A percentile compares a stretch with the other conserved stretches of the same genome.
phyloP scores from a whole-genome alignment of 2,329 filamentous ascomycete species.

The Emergomyces pasteurianus region DNA sequence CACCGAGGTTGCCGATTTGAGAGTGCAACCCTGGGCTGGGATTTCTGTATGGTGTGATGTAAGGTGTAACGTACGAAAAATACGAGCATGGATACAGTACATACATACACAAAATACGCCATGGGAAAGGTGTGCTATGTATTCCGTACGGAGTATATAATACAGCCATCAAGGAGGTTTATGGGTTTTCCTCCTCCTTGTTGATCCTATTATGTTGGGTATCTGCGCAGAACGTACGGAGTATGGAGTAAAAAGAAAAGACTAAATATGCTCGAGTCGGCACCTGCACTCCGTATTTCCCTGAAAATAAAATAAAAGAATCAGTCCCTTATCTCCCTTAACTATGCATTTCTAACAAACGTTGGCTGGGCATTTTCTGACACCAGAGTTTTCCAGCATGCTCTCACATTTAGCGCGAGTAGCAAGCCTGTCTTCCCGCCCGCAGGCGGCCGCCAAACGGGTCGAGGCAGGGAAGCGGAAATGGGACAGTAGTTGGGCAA shows the following conservation, averaged over 20 bases:
- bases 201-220: not conserved
- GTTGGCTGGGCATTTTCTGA: not conserved
- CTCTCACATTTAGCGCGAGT: not conserved
- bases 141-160: no score
- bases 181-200: no score
- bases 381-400: not conserved
- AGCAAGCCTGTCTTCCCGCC: not conserved
- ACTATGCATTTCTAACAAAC: not conserved
- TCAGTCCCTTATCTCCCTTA: not conserved
- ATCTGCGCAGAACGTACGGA: not conserved
- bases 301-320: not conserved
- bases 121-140: no score
- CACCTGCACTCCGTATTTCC: not conserved
- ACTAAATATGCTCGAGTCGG: not conserved
- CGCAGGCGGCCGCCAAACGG: not conserved
- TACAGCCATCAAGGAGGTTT: not conserved
- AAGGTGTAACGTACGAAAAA: not conserved
- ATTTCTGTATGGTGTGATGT: not conserved
- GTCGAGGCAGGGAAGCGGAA: not conserved
- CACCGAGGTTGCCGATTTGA: not conserved
- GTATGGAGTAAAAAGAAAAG: not conserved
- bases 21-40: not conserved
- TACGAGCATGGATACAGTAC: no score
- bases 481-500: not conserved
- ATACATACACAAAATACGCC: no score